Evolutionary conservation across 225 moss, liverwort and hornwort species (phyloP).

Genomic region (Rhytidiadelphus loreus): DNA sequence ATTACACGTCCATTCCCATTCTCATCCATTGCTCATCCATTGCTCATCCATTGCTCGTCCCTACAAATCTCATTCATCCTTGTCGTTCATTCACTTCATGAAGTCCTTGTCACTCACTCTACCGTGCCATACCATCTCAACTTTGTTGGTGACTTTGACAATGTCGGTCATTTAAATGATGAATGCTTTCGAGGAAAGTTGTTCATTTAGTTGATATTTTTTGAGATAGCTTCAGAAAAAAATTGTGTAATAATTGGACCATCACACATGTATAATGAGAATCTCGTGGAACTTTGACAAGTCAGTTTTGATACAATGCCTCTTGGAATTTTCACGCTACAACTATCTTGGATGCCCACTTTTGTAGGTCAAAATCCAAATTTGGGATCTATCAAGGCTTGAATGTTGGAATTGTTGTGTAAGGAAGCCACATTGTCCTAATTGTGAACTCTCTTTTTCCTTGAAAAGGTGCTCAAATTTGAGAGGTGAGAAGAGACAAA

Average conservation of each 20-base stretch:
- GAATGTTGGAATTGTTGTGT: not conserved
- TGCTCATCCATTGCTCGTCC: not conserved
- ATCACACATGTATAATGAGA: not conserved
- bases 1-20: not conserved
- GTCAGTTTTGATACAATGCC: too few species aligned
- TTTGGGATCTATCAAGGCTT: not conserved
- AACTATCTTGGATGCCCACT: not conserved
- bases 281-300: not conserved
- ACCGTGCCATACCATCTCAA: not conserved
- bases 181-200: not conserved
- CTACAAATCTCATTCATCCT: not conserved
- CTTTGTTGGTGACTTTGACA: not conserved
- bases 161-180: not conserved
- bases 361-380: not conserved
- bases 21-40: not conserved
- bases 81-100: too few species aligned
- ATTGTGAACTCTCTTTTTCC: not conserved
- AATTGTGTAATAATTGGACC: not conserved
- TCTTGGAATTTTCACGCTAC: rapidly evolving
- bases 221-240: not conserved
- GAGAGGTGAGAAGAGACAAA: not conserved
- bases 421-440: not conserved
- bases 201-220: not conserved
- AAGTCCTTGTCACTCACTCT: not conserved
- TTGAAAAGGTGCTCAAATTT: not conserved